Evolutionary conservation across 1,284 basidiomycete species (phyloP).

Genomic region (Trichosporon asahii): DNA sequence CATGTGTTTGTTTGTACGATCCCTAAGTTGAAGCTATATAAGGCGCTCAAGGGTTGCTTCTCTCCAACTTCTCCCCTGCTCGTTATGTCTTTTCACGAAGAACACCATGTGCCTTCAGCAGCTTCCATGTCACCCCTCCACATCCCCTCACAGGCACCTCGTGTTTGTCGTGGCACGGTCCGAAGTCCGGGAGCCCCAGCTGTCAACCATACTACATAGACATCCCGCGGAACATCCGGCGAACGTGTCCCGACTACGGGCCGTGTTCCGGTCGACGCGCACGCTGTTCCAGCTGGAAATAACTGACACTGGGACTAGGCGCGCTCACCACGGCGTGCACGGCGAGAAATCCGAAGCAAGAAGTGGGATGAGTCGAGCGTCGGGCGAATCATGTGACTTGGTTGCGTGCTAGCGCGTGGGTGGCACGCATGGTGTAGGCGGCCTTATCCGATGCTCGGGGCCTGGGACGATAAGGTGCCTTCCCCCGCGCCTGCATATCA

Average conservation of each 20-base stretch:
- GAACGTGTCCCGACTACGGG: background rate
- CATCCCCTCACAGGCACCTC: too few relatives aligned
- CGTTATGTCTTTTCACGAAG: too few relatives aligned
- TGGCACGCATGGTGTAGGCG: background rate
- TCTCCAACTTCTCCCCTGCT: too few relatives aligned
- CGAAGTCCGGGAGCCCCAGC: background rate
- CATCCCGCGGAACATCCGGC: too few relatives aligned
- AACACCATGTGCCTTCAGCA: too few relatives aligned
- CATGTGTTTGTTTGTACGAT: background rate
- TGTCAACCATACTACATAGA: background rate
- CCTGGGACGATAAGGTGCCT: conserved; percentile 5
- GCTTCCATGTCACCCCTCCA: too few relatives aligned
- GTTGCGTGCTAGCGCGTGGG: background rate
- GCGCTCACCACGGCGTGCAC: background rate
- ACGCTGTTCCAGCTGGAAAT: background rate
- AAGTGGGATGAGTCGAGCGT: too few relatives aligned
- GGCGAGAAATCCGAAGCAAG: background rate
- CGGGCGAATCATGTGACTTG: background rate
- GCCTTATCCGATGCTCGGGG: background rate
- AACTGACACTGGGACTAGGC: background rate
- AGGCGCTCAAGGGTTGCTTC: background rate
- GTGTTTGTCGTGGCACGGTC: background rate
- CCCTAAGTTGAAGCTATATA: background rate
- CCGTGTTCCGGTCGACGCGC: background rate
- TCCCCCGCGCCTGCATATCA: background rate